phyloP scores from a whole-genome alignment of 805 yeast genomes.

The Geotrichum ghanense region DNA sequence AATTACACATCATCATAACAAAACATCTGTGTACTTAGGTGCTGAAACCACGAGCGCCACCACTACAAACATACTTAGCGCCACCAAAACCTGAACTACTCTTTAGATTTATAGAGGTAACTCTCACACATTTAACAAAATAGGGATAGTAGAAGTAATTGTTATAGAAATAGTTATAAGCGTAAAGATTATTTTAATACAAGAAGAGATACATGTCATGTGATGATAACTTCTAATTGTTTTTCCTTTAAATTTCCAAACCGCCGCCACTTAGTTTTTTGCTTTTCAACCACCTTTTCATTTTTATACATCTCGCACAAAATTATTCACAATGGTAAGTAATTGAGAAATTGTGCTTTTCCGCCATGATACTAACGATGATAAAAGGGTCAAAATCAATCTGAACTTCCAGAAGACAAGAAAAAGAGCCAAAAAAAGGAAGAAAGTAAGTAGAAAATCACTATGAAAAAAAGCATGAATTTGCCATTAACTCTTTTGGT shows the following conservation, averaged over 20 bases:
- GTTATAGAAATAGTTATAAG: no score
- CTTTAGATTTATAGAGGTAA: no score
- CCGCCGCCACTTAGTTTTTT: constrained; percentile 1
- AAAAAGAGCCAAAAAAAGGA: constrained; percentile 21
- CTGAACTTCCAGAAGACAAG: constrained; percentile 25
- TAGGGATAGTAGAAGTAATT: no score
- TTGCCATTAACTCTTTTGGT: constrained; percentile 1
- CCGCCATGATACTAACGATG: not conserved
- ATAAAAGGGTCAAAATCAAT: constrained; percentile 24
- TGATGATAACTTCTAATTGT: not conserved
- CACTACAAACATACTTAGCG: no score
- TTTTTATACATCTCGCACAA: not conserved
- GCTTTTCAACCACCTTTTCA: not conserved
- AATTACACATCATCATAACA: no score
- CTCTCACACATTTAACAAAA: no score
- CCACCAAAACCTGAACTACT: no score
- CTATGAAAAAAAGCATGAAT: constrained; percentile 1
- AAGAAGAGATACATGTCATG: not conserved
- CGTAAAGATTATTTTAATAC: no score
- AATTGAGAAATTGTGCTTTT: not conserved
- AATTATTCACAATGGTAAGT: constrained; percentile 1
- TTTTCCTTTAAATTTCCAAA: not conserved
- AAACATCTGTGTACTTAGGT: no score
- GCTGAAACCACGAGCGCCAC: no score
- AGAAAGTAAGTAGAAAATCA: constrained; percentile 23